A percentile compares a stretch with the other conserved stretches of the same genome.
Evolutionary conservation across 768 basidiomycete genomes (phyloP).

Genomic region (Kwoniella europaea): DNA sequence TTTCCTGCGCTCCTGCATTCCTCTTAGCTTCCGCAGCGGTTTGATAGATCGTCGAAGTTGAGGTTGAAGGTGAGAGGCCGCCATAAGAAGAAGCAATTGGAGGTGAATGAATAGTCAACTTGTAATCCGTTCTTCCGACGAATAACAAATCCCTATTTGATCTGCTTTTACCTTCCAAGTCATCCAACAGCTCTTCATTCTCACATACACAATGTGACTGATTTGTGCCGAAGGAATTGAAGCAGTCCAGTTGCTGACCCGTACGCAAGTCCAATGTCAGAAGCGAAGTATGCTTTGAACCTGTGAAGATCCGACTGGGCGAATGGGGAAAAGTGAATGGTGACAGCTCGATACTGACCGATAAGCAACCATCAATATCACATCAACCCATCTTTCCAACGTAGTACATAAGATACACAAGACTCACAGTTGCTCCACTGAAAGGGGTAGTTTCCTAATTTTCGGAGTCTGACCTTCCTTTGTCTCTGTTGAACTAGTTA

Average conservation of each 20-base stretch:
- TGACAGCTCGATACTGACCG: slow-evolving; percentile 71
- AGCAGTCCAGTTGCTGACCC: slow-evolving; percentile 54
- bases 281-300: slow-evolving; percentile 82
- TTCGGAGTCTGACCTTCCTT: slow-evolving; percentile 38
- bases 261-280: slow-evolving; percentile 61
- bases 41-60: slow-evolving; percentile 20
- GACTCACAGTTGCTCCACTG: slow-evolving; percentile 77
- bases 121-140: slow-evolving; percentile 78
- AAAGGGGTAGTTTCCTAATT: slow-evolving; percentile 84
- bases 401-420: not conserved
- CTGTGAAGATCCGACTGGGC: slow-evolving; percentile 77
- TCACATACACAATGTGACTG: slow-evolving; percentile 43
- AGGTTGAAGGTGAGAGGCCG: slow-evolving; percentile 59
- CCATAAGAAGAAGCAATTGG: slow-evolving; percentile 56
- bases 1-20: slow-evolving; percentile 65
- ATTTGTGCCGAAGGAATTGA: slow-evolving; percentile 41
- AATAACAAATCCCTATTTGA: slow-evolving; percentile 61
- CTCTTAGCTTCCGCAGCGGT: slow-evolving; percentile 16
- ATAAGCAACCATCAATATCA: not conserved
- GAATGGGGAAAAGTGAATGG: slow-evolving; percentile 78
- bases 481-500: slow-evolving; percentile 3
- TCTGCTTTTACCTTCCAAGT: slow-evolving; percentile 65
- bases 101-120: slow-evolving; percentile 78
- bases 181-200: slow-evolving; percentile 61
- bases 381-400: not conserved